Base-by-base conservation (phyloP, 169 alveolate species). In the Cryptosporidium parvum region DNA sequence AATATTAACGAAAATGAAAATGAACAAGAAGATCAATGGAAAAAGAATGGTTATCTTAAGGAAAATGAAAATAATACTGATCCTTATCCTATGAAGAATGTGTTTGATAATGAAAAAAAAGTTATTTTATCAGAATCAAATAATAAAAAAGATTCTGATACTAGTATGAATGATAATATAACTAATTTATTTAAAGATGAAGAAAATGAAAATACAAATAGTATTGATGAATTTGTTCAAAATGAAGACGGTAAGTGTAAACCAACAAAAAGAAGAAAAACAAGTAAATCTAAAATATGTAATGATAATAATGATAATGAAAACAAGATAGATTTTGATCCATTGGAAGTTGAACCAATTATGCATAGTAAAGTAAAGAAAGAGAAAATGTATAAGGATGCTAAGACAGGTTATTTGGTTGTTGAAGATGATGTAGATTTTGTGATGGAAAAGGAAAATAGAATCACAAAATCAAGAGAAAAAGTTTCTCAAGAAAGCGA, bases 351-450 rank as follows among this genome's bases (percentile, higher is more conserved):
- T 61, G 75, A 61, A 18, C 45, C 73, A 23, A 80, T 80, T 14
- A 29, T 39, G 0, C 45, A 61, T 8, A 48, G 69, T 26, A 80
- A 80, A 26, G 45, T 80, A 31, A 80, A 18, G 16, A 59, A 45
- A 31, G 87, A 80, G 29, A 80, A 61, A 26, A 80, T 80, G 45
- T 80, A 80, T 18, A 29, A 62, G 69, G 87, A 80, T 45, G 53
- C 39, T 3, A 80, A 61, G 69, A 80, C 80, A 37, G 87, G 87
- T 26, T 80, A 80, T 42, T 44, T 80, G 29, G 65, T 80, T 39
- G 67, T 80, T 21, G 87, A 80, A 31, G 87, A 80, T 33, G 87
- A 80, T 39, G 73, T 80, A 3, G 75, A 80, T 45, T 80, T 80
- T 26, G 51, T 80, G 0, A 61, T 80, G 23, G 75, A 48, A 26